Conservation (phyloP, 805 yeast species). For the Cyberlindnera xylosilytica region DNA sequence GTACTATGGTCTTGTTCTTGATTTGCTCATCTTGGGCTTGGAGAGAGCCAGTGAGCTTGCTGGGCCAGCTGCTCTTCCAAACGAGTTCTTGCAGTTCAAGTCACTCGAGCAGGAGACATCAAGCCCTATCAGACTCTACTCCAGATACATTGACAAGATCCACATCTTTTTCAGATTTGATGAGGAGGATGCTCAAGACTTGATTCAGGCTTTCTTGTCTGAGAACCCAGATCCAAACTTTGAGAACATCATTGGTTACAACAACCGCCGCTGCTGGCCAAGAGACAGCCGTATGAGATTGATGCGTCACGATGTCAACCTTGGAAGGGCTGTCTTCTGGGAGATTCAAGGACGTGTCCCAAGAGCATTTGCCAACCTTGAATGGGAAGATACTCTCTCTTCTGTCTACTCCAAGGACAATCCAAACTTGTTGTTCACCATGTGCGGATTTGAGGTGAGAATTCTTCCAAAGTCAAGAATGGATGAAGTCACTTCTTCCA, state of each 20-base stretch:
- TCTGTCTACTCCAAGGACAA: conserved; percentile 90
- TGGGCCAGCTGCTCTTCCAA: conserved; percentile 69
- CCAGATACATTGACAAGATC: conserved; percentile 79
- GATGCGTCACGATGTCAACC: conserved; percentile 85
- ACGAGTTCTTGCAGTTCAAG: conserved; percentile 73
- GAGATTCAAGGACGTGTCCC: conserved; percentile 83
- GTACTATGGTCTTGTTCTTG: conserved; percentile 83
- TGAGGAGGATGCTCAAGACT: conserved; percentile 68
- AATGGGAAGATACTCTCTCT: conserved; percentile 78
- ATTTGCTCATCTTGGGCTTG: conserved; percentile 75
- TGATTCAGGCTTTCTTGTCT: conserved; percentile 69
- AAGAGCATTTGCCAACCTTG: conserved; percentile 60
- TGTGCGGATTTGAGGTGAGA: conserved; percentile 95
- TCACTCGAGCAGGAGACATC: conserved; percentile 53
- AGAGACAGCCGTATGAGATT: conserved; percentile 86
- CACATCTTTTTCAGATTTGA: conserved; percentile 76
- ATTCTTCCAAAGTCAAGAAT: conserved; percentile 72
- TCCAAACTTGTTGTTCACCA: conserved; percentile 80
- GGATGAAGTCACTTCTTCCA: conserved; percentile 47
- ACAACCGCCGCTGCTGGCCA: conserved; percentile 93
- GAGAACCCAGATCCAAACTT: conserved; percentile 94
- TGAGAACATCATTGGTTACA: conserved; percentile 81
- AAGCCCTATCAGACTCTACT: conserved; percentile 77
- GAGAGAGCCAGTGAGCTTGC: conserved; percentile 88
- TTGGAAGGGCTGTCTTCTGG: conserved; percentile 92